Base-by-base conservation (phyloP, 257 asterid species). In the Schizonepeta tenuifolia region DNA sequence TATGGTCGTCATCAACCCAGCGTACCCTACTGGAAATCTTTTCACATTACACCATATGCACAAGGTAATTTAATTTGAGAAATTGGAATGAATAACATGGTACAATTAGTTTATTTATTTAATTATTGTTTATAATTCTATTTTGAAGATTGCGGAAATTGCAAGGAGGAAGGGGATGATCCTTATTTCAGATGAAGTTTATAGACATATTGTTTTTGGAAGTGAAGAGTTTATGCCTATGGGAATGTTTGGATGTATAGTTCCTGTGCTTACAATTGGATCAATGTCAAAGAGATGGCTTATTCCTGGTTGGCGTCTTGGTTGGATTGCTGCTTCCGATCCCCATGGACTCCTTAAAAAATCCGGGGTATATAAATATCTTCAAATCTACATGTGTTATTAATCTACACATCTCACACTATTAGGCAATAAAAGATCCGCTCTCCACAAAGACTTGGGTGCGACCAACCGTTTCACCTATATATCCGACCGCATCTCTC, bases 231-330 rank as follows among this genome's bases (percentile, higher is more conserved):
- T 85, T 75, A 74, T 81, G 46, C 79, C 95, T 6, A 85, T 90
- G 97, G 87, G 82, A 1, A 20, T 72, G 46, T 79, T 81, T 22
- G 93, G 86, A 75, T 72, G 80, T 20, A 58, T 71, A 7, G 72
- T 73, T 15, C 97, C 95, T 38, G 81, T 88, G 57, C 60, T 86
- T 8, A 80, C 88, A 7, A 59, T 90, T 46, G 96, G 97, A 38
- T 76, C 96, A 3, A 67, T 88, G 31, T 88, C 97, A 2, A 88
- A 90, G 80, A 80, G 93, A 70, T 90, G 97, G 97, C 66, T 86
- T 68, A 72, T 90, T 71, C 96, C 97, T 4, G 91, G 93, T 38
- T 90, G 93, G 97, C 80, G 91, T 9, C 41, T 86, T 63, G 93
- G 97, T 41, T 90, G 97, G 97, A 75, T 90, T 7, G 87, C 72